Evolutionary conservation across 176 grass and related monocot genomes (phyloP).

Genomic region (Typha latifolia): DNA sequence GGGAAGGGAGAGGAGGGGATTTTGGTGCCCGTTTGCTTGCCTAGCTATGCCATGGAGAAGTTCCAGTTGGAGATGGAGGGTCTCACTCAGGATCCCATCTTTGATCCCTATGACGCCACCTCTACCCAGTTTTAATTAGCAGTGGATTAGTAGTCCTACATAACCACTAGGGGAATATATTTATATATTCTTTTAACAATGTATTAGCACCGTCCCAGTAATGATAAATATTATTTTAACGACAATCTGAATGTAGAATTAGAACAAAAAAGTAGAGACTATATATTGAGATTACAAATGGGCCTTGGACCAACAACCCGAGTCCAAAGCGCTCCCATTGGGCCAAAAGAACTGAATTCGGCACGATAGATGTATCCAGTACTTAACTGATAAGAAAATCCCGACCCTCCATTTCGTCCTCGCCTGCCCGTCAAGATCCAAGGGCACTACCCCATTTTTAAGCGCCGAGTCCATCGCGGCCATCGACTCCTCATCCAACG

Average conservation of each 20-base stretch:
- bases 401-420: slow-evolving; percentile 41
- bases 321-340: slow-evolving; percentile 24
- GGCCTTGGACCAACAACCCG: slow-evolving; percentile 40
- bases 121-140: too few species aligned
- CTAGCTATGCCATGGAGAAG: slow-evolving; percentile 31
- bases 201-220: too few species aligned
- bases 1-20: slow-evolving; percentile 32
- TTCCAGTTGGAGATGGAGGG: slow-evolving; percentile 12
- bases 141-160: too few species aligned
- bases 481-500: slow-evolving; percentile 28
- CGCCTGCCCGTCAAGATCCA: slow-evolving; percentile 38
- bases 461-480: slow-evolving; percentile 44
- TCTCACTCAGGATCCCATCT: not conserved
- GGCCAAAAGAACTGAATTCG: slow-evolving; percentile 40
- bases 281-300: too few species aligned
- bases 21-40: slow-evolving; percentile 21
- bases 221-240: too few species aligned
- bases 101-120: not conserved
- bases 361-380: slow-evolving; percentile 45
- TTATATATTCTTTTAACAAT: too few species aligned
- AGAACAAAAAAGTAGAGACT: too few species aligned
- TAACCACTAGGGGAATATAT: too few species aligned
- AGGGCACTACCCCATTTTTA: slow-evolving; percentile 38
- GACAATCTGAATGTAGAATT: too few species aligned
- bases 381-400: slow-evolving; percentile 18